phyloP scores from a whole-genome alignment of 495 filamentous ascomycete genomes.

The Lasiosphaeria hispida region DNA sequence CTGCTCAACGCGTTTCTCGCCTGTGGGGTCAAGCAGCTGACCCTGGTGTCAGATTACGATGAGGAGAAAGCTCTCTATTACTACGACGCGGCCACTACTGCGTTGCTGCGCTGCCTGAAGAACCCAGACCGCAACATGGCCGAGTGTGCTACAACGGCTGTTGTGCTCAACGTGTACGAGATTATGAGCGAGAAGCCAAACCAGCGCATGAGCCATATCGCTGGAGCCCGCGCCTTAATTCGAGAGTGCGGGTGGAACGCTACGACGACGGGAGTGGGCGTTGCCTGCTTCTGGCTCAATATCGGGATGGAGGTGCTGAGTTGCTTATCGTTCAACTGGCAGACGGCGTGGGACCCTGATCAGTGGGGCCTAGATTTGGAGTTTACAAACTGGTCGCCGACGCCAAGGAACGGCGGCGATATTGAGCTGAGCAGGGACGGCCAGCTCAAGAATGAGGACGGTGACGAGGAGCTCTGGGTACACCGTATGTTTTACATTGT shows the following conservation, averaged over 20 bases:
- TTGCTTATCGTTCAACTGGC: slow-evolving; percentile 85
- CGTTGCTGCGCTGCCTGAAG: slow-evolving; percentile 69
- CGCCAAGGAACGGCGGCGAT: slow-evolving; percentile 37
- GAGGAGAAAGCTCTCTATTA: slow-evolving; percentile 78
- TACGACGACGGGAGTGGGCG: slow-evolving; percentile 71
- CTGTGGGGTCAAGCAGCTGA: slow-evolving; percentile 81
- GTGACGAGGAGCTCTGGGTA: slow-evolving; percentile 82
- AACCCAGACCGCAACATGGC: slow-evolving; percentile 80
- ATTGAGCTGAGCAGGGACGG: slow-evolving; percentile 60
- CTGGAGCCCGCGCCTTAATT: slow-evolving; percentile 81
- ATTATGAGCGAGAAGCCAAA: slow-evolving; percentile 77
- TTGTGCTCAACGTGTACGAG: slow-evolving; percentile 89
- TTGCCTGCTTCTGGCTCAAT: slow-evolving; percentile 94
- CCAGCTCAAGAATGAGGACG: slow-evolving; percentile 63
- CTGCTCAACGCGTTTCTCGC: slow-evolving; percentile 88
- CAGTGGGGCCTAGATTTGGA: slow-evolving; percentile 89
- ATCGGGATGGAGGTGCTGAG: slow-evolving; percentile 85
- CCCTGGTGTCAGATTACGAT: slow-evolving; percentile 65
- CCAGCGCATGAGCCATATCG: slow-evolving; percentile 82
- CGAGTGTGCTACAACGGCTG: slow-evolving; percentile 84
- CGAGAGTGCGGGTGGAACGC: slow-evolving; percentile 91
- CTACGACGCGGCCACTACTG: slow-evolving; percentile 76
- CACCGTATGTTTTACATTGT: slow-evolving; percentile 88
- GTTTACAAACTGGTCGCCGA: slow-evolving; percentile 41
- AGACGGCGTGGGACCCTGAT: slow-evolving; percentile 86